Evolutionary conservation across 257 asterid species (phyloP), one percentile per base, ranked within the genome.

Genomic region (Catharanthus roseus): DNA sequence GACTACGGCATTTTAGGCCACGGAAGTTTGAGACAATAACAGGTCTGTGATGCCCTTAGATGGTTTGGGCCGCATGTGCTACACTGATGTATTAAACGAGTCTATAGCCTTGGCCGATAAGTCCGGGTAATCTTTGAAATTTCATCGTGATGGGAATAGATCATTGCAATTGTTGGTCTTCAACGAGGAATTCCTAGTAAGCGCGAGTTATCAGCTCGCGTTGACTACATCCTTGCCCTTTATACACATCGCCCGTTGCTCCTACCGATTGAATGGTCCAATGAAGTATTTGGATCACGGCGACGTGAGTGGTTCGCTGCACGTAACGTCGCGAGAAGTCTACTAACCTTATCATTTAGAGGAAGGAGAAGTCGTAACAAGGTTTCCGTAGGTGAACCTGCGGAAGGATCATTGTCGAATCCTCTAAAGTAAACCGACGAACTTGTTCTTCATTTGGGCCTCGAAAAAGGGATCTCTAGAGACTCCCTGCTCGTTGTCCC

Each of bases 61-160:
- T 45, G 51, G 11, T 45, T 1, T 19, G 5, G 19, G 51, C 19
- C 55, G 55, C 82, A 78, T 73, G 82, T 74, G 65, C 83, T 79
- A 79, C 83, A 75, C 83, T 72, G 75, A 75, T 79, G 78, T 79
- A 79, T 79, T 75, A 80, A 75, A 75, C 78, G 77, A 79, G 78
- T 72, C 66, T 75, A 75, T 79, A 75, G 80, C 78, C 83, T 79
- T 79, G 83, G 83, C 83, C 83, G 83, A 79, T 78, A 79, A 75
- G 83, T 80, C 83, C 70, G 71, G 80, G 83, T 75, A 79, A 79
- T 75, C 80, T 75, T 79, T 75, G 77, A 75, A 79, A 75, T 79
- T 79, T 75, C 77, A 75, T 79, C 75, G 80, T 79, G 80, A 79
- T 75, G 78, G 70, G 83, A 77, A 77, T 76, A 76, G 75, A 75